These are phyloP conservation scores for Epichloe baconii DNA, from an alignment of 2,329 filamentous ascomycete species.

Conservation along the genomic window DNA sequence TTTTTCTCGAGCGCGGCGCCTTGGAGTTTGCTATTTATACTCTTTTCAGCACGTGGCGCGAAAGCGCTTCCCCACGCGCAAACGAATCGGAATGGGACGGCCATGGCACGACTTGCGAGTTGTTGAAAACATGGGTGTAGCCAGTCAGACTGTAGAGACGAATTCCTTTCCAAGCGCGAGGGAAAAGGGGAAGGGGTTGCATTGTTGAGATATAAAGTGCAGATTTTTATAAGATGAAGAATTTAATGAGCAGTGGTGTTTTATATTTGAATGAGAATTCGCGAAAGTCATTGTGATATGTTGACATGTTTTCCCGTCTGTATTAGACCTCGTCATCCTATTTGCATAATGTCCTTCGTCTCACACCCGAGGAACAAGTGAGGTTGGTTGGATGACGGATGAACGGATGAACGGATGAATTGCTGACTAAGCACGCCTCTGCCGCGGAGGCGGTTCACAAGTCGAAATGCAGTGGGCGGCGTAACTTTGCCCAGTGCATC, in stretches of 20 bases:
- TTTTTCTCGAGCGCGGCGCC: conserved; percentile 38
- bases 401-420: too few species aligned
- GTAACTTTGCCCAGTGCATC: conserved; percentile 26
- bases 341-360: not conserved
- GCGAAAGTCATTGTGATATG: too few species aligned
- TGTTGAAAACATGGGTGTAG: conserved; percentile 2
- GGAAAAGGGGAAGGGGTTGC: not conserved
- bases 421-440: conserved; percentile 6
- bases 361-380: not conserved
- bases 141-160: not conserved
- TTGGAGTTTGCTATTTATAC: conserved; percentile 24
- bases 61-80: conserved; percentile 34
- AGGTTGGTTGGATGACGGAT: not conserved
- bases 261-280: not conserved
- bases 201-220: not conserved
- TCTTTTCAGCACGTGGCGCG: conserved; percentile 33
- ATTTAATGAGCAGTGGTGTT: not conserved
- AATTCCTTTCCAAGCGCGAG: not conserved
- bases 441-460: not conserved
- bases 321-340: not conserved
- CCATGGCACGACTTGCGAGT: conserved; percentile 13
- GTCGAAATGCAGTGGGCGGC: conserved; percentile 16
- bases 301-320: too few species aligned
- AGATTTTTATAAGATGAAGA: not conserved
- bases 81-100: conserved; percentile 21